Base-by-base conservation (phyloP, 257 asterid genomes). In the Ilex aquifolium region DNA sequence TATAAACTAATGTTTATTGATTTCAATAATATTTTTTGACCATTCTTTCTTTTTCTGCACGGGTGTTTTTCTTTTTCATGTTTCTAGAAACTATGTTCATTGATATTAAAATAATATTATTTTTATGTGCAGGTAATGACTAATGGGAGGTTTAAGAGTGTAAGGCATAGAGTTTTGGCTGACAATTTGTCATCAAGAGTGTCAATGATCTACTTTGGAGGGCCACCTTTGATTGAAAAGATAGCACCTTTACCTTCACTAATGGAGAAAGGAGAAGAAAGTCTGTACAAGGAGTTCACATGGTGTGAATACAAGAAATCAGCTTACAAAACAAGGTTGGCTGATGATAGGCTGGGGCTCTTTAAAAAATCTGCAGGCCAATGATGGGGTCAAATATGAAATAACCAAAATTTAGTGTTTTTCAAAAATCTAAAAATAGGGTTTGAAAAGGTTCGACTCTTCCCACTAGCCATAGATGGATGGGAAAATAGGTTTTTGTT, bases 191-290 rank as follows among this genome's bases (percentile, higher is more conserved):
- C 71, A 7, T 67, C 84, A 0, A 64, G 95, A 36, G 73, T 84
- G 58, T 87, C 95, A 3, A 87, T 87, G 92, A 76, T 87, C 16
- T 87, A 63, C 75, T 81, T 87, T 31, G 95, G 86, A 5, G 95
- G 95, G 53, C 86, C 95, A 57, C 77, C 88, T 39, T 50, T 79
- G 76, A 59, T 42, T 12, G 74, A 73, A 64, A 82, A 67, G 79
- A 82, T 87, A 10, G 57, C 60, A 29, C 85, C 95, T 29, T 40
- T 80, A 32, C 0, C 56, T 2, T 69, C 80, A 54, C 42, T 83
- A 36, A 75, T 84, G 90, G 82, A 78, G 50, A 72, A 73, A 14
- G 95, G 82, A 0, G 95, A 87, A 62, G 82, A 80, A 36, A 75
- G 78, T 58, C 29, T 74, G 79, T 87, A 87, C 60, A 73, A 71